phyloP scores from a whole-genome alignment of 257 asterid genomes.

The Nicotiana noctiflora region DNA sequence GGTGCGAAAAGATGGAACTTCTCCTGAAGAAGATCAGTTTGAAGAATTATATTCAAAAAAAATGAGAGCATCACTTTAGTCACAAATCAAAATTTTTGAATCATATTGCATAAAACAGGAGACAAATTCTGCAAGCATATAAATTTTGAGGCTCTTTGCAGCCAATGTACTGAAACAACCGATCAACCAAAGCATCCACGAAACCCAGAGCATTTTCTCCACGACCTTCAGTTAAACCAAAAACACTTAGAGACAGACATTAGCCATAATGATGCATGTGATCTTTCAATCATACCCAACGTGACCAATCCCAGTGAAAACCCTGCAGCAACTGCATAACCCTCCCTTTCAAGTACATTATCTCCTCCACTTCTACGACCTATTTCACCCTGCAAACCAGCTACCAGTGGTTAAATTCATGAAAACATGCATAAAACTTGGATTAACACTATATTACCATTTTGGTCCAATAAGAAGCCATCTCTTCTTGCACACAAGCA shows the following conservation, averaged over 20 bases:
- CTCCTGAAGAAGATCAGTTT: conserved; percentile 43
- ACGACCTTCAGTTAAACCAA: conserved; percentile 48
- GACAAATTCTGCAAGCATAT: conserved; percentile 9
- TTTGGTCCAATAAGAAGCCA: neutral
- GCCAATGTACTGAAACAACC: conserved; percentile 73
- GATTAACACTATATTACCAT: neutral
- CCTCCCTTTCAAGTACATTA: conserved; percentile 98
- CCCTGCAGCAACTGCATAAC: conserved; percentile 96
- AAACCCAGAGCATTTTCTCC: conserved; percentile 90
- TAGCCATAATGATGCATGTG: conserved; percentile 12
- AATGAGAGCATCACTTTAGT: conserved; percentile 13
- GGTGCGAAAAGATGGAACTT: conserved; percentile 31
- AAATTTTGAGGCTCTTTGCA: conserved; percentile 74
- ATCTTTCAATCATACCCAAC: conserved; percentile 49
- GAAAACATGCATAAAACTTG: conserved; percentile 3
- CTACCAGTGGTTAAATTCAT: neutral
- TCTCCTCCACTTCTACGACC: conserved; percentile 99
- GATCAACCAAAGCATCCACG: conserved; percentile 64
- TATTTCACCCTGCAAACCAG: conserved; percentile 68
- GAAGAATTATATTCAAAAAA: conserved; percentile 17
- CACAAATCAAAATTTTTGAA: conserved; percentile 2
- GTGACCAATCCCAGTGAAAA: conserved; percentile 89
- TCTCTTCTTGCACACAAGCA: neutral
- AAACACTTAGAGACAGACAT: conserved; percentile 12
- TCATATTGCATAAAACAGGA: conserved; percentile 7